Evolutionary conservation across 2,329 filamentous ascomycete species (phyloP).

Genomic region (Cladosporium sp.): DNA sequence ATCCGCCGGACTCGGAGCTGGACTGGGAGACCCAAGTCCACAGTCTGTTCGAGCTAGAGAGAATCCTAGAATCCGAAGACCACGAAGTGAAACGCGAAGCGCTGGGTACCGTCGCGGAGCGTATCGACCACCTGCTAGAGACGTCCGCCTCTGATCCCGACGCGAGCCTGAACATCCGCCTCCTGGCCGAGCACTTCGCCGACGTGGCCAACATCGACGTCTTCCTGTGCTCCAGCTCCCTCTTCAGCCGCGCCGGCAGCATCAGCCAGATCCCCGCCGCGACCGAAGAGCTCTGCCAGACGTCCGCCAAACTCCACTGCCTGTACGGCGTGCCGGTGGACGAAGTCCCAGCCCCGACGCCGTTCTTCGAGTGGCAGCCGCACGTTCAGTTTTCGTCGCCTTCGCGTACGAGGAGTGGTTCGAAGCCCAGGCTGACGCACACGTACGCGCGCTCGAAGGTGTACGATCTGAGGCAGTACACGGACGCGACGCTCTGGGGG

Average conservation of each 20-base stretch:
- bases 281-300: conserved; percentile 48
- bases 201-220: conserved; percentile 48
- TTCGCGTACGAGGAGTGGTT: conserved; percentile 20
- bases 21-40: conserved; percentile 34
- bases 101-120: conserved; percentile 21
- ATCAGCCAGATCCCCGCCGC: conserved; percentile 33
- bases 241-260: conserved; percentile 52
- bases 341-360: conserved; percentile 24
- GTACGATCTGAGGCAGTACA: conserved; percentile 68
- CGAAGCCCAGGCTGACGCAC: conserved; percentile 22
- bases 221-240: conserved; percentile 58
- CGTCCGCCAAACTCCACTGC: conserved; percentile 62
- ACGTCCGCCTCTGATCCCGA: conserved; percentile 29
- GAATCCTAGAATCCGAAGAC: conserved; percentile 40
- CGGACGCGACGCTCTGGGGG: conserved; percentile 57
- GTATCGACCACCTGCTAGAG: conserved; percentile 22
- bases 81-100: conserved; percentile 37
- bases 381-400: conserved; percentile 14
- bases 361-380: conserved; percentile 19
- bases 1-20: conserved; percentile 24
- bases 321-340: conserved; percentile 59
- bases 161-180: conserved; percentile 44
- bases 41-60: conserved; percentile 33
- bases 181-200: conserved; percentile 37
- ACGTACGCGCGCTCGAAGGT: conserved; percentile 61